Conservation (phyloP, 495 filamentous ascomycete species). For the Annulohypoxylon stygium region DNA sequence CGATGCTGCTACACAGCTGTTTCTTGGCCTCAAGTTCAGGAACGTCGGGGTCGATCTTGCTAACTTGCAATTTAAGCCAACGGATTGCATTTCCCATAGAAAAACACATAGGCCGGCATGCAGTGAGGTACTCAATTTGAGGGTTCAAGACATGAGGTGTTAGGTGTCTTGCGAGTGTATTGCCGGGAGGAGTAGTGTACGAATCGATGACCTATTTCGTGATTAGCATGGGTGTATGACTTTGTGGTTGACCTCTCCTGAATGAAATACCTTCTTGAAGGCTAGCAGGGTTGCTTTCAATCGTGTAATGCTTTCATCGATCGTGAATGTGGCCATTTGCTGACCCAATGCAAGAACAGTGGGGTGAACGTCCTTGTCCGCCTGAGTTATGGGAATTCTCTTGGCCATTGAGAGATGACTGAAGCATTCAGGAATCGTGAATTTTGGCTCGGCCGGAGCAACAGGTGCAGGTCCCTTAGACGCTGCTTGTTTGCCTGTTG, state of each 20-base stretch:
- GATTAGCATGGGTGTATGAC: constrained; percentile 12
- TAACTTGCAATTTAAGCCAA: constrained; percentile 89
- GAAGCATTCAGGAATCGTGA: constrained; percentile 77
- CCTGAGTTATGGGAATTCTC: constrained; percentile 77
- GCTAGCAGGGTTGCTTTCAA: constrained; percentile 88
- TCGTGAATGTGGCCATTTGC: constrained; percentile 88
- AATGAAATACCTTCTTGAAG: constrained; percentile 80
- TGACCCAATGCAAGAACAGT: constrained; percentile 86
- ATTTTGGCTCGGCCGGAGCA: constrained; percentile 74
- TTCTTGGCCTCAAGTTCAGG: constrained; percentile 83
- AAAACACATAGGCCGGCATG: constrained; percentile 91
- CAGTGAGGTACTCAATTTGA: constrained; percentile 93
- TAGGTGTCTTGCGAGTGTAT: constrained; percentile 88
- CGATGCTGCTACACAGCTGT: constrained; percentile 81
- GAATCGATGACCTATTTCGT: constrained; percentile 81
- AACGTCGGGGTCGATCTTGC: constrained; percentile 83
- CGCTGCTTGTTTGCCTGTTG: constrained; percentile 49
- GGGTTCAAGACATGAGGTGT: constrained; percentile 91
- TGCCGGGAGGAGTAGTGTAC: constrained; percentile 87
- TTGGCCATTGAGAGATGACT: constrained; percentile 86
- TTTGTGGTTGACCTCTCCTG: constrained; percentile 18
- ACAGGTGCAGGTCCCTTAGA: constrained; percentile 55
- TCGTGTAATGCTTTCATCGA: constrained; percentile 90
- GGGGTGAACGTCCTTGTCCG: constrained; percentile 90
- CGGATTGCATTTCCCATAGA: constrained; percentile 96